These are phyloP conservation scores for Cytospora paraplurivora DNA, from an alignment of 2,329 filamentous ascomycete species.

Conservation along the genomic window DNA sequence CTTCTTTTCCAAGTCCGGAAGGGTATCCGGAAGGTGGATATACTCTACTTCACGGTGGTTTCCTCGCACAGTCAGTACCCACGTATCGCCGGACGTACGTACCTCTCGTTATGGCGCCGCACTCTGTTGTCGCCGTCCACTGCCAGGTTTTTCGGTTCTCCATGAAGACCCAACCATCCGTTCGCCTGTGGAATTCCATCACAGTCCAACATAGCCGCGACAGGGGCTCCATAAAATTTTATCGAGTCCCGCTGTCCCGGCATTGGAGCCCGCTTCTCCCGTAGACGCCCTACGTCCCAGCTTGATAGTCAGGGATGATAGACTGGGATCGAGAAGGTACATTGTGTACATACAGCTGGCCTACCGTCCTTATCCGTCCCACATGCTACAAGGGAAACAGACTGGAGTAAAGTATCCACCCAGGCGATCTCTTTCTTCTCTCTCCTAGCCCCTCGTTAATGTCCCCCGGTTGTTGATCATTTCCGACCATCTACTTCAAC, in stretches of 20 bases:
- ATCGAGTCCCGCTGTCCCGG: background rate
- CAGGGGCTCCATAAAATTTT: background rate
- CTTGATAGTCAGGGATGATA: slow-evolving; percentile 28
- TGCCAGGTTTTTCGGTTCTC: no score
- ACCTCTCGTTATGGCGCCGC: no score
- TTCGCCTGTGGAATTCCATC: background rate
- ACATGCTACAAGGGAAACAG: slow-evolving; percentile 17
- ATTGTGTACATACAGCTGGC: background rate
- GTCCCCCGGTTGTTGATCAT: slow-evolving; percentile 4
- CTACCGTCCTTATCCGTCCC: slow-evolving; percentile 1
- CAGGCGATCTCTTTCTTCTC: slow-evolving; percentile 19
- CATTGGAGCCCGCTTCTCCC: slow-evolving; percentile 3
- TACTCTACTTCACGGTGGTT: no score
- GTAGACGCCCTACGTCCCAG: slow-evolving; percentile 1
- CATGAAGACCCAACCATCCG: no score
- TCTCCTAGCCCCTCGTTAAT: slow-evolving; percentile 21
- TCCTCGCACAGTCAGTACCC: no score
- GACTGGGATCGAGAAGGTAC: slow-evolving; percentile 16
- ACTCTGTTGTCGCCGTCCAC: no score
- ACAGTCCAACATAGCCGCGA: background rate
- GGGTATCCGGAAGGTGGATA: no score
- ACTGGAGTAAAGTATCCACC: slow-evolving; percentile 20
- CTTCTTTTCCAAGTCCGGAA: no score
- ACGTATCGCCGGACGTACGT: no score
- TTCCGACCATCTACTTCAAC: slow-evolving; percentile 17